Evolutionary conservation across 208 protist species (phyloP).

Genomic region (Acanthamoeba castellanii): DNA sequence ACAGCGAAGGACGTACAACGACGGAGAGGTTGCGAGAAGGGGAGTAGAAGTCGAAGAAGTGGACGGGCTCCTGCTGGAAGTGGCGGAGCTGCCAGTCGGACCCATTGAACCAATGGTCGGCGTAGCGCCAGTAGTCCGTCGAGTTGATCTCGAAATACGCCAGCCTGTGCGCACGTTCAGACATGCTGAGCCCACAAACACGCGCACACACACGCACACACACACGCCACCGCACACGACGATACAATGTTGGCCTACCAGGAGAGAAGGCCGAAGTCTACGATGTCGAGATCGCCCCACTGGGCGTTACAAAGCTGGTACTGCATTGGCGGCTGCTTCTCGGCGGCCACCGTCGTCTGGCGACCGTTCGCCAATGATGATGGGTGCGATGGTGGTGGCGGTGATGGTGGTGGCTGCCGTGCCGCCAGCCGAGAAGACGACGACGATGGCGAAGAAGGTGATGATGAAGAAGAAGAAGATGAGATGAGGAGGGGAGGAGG

Average conservation of each 20-base stretch:
- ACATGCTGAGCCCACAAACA: not conserved
- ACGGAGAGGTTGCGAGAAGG: slow-evolving; percentile 70
- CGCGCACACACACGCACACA: not conserved
- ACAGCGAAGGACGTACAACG: slow-evolving; percentile 11
- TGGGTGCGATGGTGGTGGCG: not conserved
- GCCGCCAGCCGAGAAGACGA: not conserved
- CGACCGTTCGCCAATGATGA: not conserved
- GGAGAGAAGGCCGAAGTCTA: slow-evolving; percentile 69
- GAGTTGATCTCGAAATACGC: slow-evolving; percentile 59
- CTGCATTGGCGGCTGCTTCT: not conserved
- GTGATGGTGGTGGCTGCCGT: not conserved
- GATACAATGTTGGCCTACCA: not conserved
- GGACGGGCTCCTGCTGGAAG: slow-evolving; percentile 27
- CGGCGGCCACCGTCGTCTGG: not conserved
- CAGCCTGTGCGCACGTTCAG: slow-evolving; percentile 18
- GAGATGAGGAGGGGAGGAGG: not conserved
- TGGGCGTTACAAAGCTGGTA: slow-evolving; percentile 59
- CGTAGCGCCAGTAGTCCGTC: slow-evolving; percentile 37
- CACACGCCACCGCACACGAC: not conserved
- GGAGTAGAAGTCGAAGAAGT: slow-evolving; percentile 70
- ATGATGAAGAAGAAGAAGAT: not conserved
- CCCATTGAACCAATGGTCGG: slow-evolving; percentile 44
- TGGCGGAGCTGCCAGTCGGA: slow-evolving; percentile 53
- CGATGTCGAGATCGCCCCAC: slow-evolving; percentile 50
- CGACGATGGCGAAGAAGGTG: not conserved